Conservation (phyloP, 2,329 filamentous ascomycete genomes). For the Ceratocystis eucalypticola region DNA sequence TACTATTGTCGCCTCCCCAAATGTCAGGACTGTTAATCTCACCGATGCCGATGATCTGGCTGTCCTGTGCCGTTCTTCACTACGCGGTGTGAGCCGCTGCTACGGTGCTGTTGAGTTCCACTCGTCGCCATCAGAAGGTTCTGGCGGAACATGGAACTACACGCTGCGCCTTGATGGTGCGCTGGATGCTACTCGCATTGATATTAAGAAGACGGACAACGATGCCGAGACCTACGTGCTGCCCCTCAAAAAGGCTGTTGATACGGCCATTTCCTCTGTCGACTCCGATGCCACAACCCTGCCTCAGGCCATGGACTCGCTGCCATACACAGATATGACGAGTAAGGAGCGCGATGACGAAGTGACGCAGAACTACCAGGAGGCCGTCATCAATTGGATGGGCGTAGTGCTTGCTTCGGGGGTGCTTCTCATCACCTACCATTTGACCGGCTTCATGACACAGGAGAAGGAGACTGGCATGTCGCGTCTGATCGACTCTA, state of each 20-base stretch:
- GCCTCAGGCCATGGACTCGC: conserved; percentile 45
- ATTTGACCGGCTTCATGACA: conserved; percentile 74
- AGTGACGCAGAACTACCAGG: conserved; percentile 58
- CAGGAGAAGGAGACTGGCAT: conserved; percentile 77
- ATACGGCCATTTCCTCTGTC: conserved; percentile 52
- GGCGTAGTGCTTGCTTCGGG: conserved; percentile 67
- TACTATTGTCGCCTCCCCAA: conserved; percentile 40
- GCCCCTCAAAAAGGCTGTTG: conserved; percentile 67
- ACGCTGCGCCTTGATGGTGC: conserved; percentile 64
- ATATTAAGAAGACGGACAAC: conserved; percentile 52
- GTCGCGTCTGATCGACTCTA: conserved; percentile 77
- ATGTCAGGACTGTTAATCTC: conserved; percentile 43
- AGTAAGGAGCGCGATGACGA: conserved; percentile 49
- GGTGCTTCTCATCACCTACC: conserved; percentile 71
- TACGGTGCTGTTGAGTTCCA: conserved; percentile 63
- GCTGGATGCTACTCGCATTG: conserved; percentile 46
- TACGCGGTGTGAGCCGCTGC: conserved; percentile 56
- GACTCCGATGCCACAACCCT: conserved; percentile 29
- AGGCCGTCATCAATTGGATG: conserved; percentile 55
- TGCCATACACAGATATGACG: conserved; percentile 62
- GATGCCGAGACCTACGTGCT: conserved; percentile 65
- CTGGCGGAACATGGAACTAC: conserved; percentile 65
- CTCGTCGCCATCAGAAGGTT: conserved; percentile 59
- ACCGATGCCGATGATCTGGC: conserved; percentile 44
- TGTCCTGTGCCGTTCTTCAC: conserved; percentile 46